Evolutionary conservation across 768 basidiomycete genomes (phyloP).

Genomic region (Phlebiopsis gigantea): DNA sequence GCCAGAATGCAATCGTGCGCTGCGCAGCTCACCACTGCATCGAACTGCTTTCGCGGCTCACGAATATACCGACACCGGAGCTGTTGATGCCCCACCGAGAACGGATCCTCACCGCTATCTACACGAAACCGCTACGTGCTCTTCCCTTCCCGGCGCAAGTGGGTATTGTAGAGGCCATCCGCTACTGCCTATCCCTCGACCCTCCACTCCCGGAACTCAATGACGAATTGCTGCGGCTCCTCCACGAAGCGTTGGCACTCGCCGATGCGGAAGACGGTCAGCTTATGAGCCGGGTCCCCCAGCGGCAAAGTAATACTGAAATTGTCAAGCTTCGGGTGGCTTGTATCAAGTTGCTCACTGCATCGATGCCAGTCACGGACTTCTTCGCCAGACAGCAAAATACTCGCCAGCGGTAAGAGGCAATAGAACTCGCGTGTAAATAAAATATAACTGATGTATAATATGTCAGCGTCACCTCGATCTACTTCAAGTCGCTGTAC

Average conservation of each 20-base stretch:
- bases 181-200: slow-evolving; percentile 85
- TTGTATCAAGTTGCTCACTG: slow-evolving; percentile 88
- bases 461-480: slow-evolving; percentile 71
- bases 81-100: slow-evolving; percentile 83
- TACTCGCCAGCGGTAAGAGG: slow-evolving; percentile 74
- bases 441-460: neutral
- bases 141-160: slow-evolving; percentile 94
- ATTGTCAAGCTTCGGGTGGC: slow-evolving; percentile 88
- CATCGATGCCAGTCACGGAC: slow-evolving; percentile 92
- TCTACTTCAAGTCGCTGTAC: slow-evolving; percentile 98
- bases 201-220: slow-evolving; percentile 89
- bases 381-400: slow-evolving; percentile 83
- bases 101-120: slow-evolving; percentile 83
- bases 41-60: slow-evolving; percentile 67
- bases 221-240: slow-evolving; percentile 84
- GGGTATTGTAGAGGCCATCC: slow-evolving; percentile 95
- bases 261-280: slow-evolving; percentile 94
- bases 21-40: slow-evolving; percentile 81
- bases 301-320: slow-evolving; percentile 74
- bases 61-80: slow-evolving; percentile 65
- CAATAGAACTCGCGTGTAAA: too few species aligned
- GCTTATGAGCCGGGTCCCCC: slow-evolving; percentile 66
- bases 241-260: slow-evolving; percentile 90
- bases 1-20: slow-evolving; percentile 80
- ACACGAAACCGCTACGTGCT: slow-evolving; percentile 93